Conservation (phyloP, 106 monocot species). For the Amphibolis antarctica region DNA sequence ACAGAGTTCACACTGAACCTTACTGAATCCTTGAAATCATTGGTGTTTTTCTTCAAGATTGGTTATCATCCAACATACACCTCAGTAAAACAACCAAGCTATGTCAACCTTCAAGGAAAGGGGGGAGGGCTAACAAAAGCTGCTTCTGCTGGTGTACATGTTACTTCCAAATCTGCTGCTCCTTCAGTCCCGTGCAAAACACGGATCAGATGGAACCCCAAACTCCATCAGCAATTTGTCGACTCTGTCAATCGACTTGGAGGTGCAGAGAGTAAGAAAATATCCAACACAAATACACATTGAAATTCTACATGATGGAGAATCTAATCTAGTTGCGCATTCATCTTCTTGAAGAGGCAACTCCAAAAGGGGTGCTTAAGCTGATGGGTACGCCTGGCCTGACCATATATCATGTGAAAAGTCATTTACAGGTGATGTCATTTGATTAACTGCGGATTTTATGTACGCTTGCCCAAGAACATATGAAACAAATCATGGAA, state of each 20-base stretch:
- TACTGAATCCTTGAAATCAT: too few species aligned
- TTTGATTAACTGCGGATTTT: neutral
- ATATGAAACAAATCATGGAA: neutral
- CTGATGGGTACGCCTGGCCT: constrained; percentile 17
- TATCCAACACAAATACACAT: neutral
- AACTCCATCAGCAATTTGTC: constrained; percentile 25
- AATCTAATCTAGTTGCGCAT: neutral
- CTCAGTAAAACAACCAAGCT: constrained; percentile 8
- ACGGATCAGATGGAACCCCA: constrained; percentile 21
- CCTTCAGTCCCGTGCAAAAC: constrained; percentile 17
- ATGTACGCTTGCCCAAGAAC: neutral
- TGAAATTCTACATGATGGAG: neutral
- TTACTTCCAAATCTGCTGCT: neutral
- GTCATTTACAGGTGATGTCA: constrained; percentile 23
- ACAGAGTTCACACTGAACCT: neutral
- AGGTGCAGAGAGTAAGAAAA: constrained; percentile 31
- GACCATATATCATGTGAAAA: constrained; percentile 31
- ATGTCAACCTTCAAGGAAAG: constrained; percentile 13
- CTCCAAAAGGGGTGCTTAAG: constrained; percentile 23
- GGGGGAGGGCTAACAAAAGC: constrained; percentile 4
- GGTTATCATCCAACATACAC: constrained; percentile 10
- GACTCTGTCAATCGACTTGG: constrained; percentile 20
- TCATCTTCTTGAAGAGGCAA: constrained; percentile 17
- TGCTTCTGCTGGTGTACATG: constrained; percentile 2
- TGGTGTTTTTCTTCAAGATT: constrained; percentile 11